These are phyloP conservation scores for Backusella tuberculispora DNA, from an alignment of 192 early-diverging fungal species.

Conservation along the genomic window DNA sequence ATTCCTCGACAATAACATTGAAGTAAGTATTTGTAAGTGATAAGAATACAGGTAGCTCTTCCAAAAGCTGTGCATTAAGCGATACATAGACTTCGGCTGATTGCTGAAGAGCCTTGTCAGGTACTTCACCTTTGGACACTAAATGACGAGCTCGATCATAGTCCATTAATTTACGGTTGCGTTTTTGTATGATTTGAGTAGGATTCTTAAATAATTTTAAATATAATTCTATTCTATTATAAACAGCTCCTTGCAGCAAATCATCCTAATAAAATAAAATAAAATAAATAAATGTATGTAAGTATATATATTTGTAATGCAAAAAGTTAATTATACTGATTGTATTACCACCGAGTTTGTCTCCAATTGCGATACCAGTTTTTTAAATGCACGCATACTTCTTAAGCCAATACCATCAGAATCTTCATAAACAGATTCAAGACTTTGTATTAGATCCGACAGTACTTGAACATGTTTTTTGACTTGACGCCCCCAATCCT, in stretches of 20 bases:
- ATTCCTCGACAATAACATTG: conserved; percentile 58
- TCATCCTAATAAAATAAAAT: conserved; percentile 18
- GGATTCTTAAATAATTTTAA: conserved; percentile 64
- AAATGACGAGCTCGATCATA: conserved; percentile 68
- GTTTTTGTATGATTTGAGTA: conserved; percentile 70
- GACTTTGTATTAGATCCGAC: conserved; percentile 49
- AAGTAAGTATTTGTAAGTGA: conserved; percentile 61
- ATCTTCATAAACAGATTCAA: conserved; percentile 63
- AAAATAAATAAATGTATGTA: neutral
- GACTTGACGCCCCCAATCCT: conserved; percentile 51
- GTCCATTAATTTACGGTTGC: conserved; percentile 73
- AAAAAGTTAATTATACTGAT: neutral
- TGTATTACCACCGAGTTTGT: neutral
- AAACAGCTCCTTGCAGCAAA: conserved; percentile 34
- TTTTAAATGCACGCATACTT: conserved; percentile 43
- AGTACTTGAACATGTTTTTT: conserved; percentile 62
- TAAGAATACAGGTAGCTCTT: conserved; percentile 73
- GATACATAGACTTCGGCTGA: conserved; percentile 67
- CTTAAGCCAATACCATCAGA: conserved; percentile 34
- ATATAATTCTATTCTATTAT: conserved; percentile 52
- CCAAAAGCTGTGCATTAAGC: conserved; percentile 72
- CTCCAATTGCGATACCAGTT: conserved; percentile 37
- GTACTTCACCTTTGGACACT: conserved; percentile 59
- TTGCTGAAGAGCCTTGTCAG: conserved; percentile 67
- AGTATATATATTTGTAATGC: neutral